phyloP scores from a whole-genome alignment of 208 protist species.

The Acanthamoeba rhysodes region DNA sequence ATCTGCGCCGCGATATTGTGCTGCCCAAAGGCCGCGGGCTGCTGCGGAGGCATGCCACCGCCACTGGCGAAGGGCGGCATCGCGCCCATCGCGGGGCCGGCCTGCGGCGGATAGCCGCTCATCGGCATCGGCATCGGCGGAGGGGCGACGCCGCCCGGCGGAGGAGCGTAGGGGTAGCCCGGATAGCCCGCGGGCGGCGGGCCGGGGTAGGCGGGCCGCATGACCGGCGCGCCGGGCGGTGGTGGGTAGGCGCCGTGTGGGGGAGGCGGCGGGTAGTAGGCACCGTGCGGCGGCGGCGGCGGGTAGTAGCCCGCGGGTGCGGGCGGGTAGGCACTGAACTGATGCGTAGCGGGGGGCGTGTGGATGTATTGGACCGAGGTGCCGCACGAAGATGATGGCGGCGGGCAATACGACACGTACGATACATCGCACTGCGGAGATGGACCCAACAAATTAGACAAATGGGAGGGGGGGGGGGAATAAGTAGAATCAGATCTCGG shows the following conservation, averaged over 20 bases:
- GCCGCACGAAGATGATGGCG: neutral
- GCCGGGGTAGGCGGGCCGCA: neutral
- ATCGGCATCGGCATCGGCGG: neutral
- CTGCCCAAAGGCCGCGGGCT: neutral
- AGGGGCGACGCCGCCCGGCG: neutral
- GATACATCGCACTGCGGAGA: neutral
- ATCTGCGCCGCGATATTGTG: slow-evolving; percentile 7
- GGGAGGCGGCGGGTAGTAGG: neutral
- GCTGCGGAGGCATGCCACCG: neutral
- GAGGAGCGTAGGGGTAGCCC: neutral
- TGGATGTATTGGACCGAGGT: neutral
- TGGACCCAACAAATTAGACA: neutral
- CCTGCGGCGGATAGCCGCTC: neutral
- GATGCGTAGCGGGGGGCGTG: neutral
- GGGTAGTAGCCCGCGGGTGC: neutral
- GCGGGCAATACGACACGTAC: neutral
- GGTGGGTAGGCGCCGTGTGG: neutral
- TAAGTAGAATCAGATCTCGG: neutral
- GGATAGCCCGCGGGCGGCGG: neutral
- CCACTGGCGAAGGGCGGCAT: neutral
- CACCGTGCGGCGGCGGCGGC: neutral
- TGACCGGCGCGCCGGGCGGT: neutral
- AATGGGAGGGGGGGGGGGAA: neutral
- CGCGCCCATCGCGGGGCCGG: neutral
- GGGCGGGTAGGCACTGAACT: neutral